Evolutionary conservation across 2,329 filamentous ascomycete genomes (phyloP).

Genomic region (Aspergillus candidus): DNA sequence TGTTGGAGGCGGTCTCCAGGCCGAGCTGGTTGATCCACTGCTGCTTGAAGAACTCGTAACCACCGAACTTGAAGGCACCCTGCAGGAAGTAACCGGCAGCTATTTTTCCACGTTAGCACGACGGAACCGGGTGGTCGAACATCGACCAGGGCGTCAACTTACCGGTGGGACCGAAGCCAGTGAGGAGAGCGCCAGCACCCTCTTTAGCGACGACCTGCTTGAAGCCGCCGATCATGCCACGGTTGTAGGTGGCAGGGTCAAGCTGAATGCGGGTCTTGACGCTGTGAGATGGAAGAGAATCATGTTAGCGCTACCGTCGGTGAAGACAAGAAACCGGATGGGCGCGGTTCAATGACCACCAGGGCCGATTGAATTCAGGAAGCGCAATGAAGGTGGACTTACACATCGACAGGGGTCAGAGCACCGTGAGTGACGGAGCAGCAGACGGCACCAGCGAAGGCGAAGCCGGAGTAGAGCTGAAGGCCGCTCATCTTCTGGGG

Average conservation of each 20-base stretch:
- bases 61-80: constrained; percentile 88
- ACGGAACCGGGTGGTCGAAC: no score
- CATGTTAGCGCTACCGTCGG: constrained; percentile 10
- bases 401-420: constrained; percentile 99
- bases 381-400: constrained; percentile 48
- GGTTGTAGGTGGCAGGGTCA: constrained; percentile 83
- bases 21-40: constrained; percentile 76
- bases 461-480: constrained; percentile 88
- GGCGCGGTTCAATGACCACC: constrained; percentile 6
- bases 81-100: constrained; percentile 87
- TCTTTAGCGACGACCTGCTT: constrained; percentile 76
- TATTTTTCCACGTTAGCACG: no score
- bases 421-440: constrained; percentile 96
- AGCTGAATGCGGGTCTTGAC: constrained; percentile 96
- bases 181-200: constrained; percentile 79
- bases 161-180: constrained; percentile 73
- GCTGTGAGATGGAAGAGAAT: constrained; percentile 45
- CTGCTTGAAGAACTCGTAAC: constrained; percentile 96
- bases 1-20: constrained; percentile 68
- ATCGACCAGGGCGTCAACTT: no score
- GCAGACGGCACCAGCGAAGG: constrained; percentile 95
- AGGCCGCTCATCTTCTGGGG: constrained; percentile 52
- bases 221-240: constrained; percentile 79
- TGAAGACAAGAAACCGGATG: constrained; percentile 10
- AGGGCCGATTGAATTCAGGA: constrained; percentile 15